Evolutionary conservation across 2,329 filamentous ascomycete species (phyloP), one percentile per base, ranked within the genome.

Genomic region (Mollisia scopiformis): DNA sequence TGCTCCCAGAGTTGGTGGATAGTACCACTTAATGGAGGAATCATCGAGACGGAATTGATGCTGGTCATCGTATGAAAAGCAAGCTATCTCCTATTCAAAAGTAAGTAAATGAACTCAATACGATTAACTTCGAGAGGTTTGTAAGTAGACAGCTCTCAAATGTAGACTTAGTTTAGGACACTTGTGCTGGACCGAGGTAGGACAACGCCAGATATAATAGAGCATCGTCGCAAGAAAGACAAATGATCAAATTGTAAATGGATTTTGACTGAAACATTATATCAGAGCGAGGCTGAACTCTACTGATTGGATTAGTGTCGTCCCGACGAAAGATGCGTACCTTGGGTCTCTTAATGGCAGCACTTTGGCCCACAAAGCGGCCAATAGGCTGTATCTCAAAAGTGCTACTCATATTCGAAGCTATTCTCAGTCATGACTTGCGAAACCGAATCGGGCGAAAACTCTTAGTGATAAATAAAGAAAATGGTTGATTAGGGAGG

Each of bases 61-160:
- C 28, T 93, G 80, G 47, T 93, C 86, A 74, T 98, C 92, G 76
- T 95, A 98, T 8, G 94, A 98, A 77, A 98, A 99, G 76, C 84
- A 92, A 3, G 94, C 85, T 66, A 99, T 91, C 79, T 99, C 95
- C 89, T 94, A 14, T 27, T 27, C 13, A 28, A 11, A 14, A 16
- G 23, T 47, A 27, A 47, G 43, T 13, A 27, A 47, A 27, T 28
- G 23, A 28, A 47, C 2, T 19, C 16, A 13, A 47, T 16, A 13
- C n/a, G 16, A 4, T 6, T 3, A 8, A 6, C n/a, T 43, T 19
- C 1, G n/a, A 23, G 2, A n/a, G n/a, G n/a, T n/a, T n/a, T 43
- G 19, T 39, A 8, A 39, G 3, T n/a, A 7, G 39, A 43, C n/a
- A 19, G 13, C 23, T 10, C 3, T 43, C 39, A 21, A 43, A 10